Base-by-base conservation (phyloP, 768 basidiomycete species). In the Suillus brevipes region DNA sequence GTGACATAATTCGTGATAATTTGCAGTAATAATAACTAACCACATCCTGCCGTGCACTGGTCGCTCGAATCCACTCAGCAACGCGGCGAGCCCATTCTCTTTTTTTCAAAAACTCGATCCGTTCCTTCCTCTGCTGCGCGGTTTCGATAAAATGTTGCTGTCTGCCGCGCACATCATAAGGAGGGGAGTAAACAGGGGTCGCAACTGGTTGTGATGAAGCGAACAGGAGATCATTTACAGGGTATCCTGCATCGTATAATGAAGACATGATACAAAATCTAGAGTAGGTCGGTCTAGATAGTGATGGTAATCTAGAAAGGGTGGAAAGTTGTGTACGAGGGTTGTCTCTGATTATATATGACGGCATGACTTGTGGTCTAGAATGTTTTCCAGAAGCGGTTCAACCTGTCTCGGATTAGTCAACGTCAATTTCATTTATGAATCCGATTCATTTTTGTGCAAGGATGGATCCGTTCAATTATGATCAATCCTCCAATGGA, bases 71-170 rank as follows among this genome's bases (percentile, higher is more conserved):
- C 79, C 79, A 80, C 61, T 79, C 75, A 1, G 79, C 70, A 71
- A 79, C 74, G 34, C 79, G 72, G 20, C 76, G 71, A 1, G 85
- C 79, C 66, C 78, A 81, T 65, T 82, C 83, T 53, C 81, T 77
- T 63, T 76, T 79, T 61, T 82, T 81, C 52, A 84, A 71, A 68
- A 86, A 85, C n/a, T 83, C 83, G 64, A 81, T 75, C 66, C 85
- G 84, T 65, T 84, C 82, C 57, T 78, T 78, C 31, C 84, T 76
- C 74, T 87, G 85, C 1, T 78, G 70, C 28, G 73, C 70, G 1
- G 80, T 80, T 73, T 87, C 85, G 38, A 77, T 60, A 64, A 78
- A 86, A 42, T 71, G 74, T 64, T 78, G 71, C 72, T 83, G 83
- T 38, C 84, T 77, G 38, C 83, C 83, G 18, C 75, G 80, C 16